A percentile compares a stretch with the other conserved stretches of the same genome.
These are phyloP conservation scores for Exophiala alcalophila DNA, from an alignment of 2,329 filamentous ascomycete genomes.

Conservation along the genomic window DNA sequence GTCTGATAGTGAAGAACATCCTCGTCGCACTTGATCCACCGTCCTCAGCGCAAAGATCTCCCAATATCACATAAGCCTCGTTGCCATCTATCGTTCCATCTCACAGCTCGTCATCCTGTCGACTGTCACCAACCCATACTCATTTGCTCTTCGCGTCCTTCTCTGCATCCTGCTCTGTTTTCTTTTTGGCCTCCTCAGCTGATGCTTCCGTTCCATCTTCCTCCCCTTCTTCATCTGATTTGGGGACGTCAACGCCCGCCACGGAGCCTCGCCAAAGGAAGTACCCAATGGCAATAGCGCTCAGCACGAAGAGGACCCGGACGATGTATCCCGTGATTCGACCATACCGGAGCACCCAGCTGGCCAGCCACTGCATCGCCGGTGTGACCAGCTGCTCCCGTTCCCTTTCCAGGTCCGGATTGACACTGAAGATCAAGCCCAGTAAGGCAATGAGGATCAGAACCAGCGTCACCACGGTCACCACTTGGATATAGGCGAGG, in stretches of 20 bases:
- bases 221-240: slow-evolving; percentile 3
- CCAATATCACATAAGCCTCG: too few relatives aligned
- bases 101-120: too few relatives aligned
- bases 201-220: slow-evolving; percentile 6
- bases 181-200: slow-evolving; percentile 7
- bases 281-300: slow-evolving; percentile 6
- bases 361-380: slow-evolving; percentile 36
- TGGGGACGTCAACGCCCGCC: slow-evolving; percentile 11
- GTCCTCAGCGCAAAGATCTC: too few relatives aligned
- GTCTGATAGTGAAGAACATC: too few relatives aligned
- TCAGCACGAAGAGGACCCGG: slow-evolving; percentile 58
- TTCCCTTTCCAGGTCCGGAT: slow-evolving; percentile 49
- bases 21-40: too few relatives aligned
- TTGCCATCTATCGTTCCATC: too few relatives aligned
- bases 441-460: slow-evolving; percentile 41
- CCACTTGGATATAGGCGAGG: slow-evolving; percentile 47
- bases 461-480: slow-evolving; percentile 43
- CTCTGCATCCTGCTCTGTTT: slow-evolving; percentile 7
- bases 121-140: too few relatives aligned
- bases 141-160: slow-evolving; percentile 10
- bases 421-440: slow-evolving; percentile 45
- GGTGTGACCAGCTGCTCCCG: slow-evolving; percentile 45
- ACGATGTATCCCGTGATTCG: slow-evolving; percentile 66
- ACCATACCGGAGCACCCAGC: slow-evolving; percentile 21
- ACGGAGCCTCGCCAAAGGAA: slow-evolving; percentile 16